Evolutionary conservation across 2,329 filamentous ascomycete species (phyloP).

Genomic region (Graphiopsis chlorocephala): DNA sequence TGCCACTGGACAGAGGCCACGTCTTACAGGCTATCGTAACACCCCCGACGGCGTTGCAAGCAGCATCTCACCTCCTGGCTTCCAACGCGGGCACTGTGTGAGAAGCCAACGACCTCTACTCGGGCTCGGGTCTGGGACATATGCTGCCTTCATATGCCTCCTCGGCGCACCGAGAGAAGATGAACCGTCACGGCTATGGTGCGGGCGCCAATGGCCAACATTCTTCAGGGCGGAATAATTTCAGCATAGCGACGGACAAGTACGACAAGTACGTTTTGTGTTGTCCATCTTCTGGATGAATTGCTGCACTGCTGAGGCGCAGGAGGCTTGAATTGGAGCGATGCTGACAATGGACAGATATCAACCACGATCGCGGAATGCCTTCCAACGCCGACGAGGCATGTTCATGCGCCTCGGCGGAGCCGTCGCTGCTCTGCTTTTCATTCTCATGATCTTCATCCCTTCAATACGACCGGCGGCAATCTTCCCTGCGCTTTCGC

Average conservation of each 20-base stretch:
- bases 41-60: not conserved
- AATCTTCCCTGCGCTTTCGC: constrained; percentile 60
- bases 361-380: constrained; percentile 73
- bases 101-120: not conserved
- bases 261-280: constrained; percentile 46
- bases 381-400: constrained; percentile 67
- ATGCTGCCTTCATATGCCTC: constrained; percentile 63
- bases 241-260: constrained; percentile 88
- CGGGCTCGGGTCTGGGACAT: constrained; percentile 19
- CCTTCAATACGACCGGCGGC: constrained; percentile 64
- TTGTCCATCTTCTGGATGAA: not conserved
- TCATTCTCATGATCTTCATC: constrained; percentile 69
- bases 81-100: constrained; percentile 7
- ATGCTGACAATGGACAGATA: constrained; percentile 57
- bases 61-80: constrained; percentile 12
- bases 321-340: not conserved
- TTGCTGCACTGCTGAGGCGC: not conserved
- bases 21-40: not conserved
- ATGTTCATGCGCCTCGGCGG: constrained; percentile 67
- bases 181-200: constrained; percentile 78
- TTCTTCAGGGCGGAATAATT: constrained; percentile 53
- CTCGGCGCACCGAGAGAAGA: constrained; percentile 61
- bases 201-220: constrained; percentile 71
- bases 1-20: constrained; percentile 4
- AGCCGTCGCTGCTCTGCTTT: constrained; percentile 53